Base-by-base conservation (phyloP, 148 eudicot species). In the Beta vulgaris region DNA sequence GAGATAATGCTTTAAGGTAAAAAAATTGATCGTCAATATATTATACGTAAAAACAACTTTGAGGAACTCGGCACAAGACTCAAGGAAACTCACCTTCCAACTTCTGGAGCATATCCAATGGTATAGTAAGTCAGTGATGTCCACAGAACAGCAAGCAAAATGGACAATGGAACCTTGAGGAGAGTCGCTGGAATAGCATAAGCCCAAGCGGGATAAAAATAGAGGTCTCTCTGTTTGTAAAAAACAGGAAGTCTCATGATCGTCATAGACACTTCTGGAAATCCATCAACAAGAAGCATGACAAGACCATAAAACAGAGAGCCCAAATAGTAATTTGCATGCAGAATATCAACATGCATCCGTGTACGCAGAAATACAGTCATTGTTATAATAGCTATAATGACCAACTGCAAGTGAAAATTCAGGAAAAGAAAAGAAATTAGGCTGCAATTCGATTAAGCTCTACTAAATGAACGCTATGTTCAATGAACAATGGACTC, bases 201-300 rank as follows among this genome's bases (percentile, higher is more conserved):
- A 10, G 98, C 90, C 97, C 98, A 93, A 23, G 94, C 89, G 25
- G 98, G 98, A 59, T 88, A 93, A 57, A 89, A 88, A 73, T 74
- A 80, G 80, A 91, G 79, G 34, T 91, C 97, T 77, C 97, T 88
- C 73, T 93, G 97, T 81, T 91, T 93, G 82, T 86, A 91, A 84
- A 91, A 91, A 55, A 84, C 79, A 37, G 85, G 80, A 76, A 91
- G 94, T 72, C 92, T 89, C 74, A 77, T 82, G 75, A 89, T 71
- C 40, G 93, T 91, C 89, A 93, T 79, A 31, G 87, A 37, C 43
- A 86, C 72, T 81, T 93, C 94, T 2, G 94, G 89, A 29, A 86
- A 69, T 43, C 92, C 98, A 80, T 91, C 88, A 42, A 87, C 81
- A 53, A 91, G 79, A 65, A 93, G 83, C 40, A 81, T 80, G 42